Percentiles rank a stretch among this genome's conserved stretches.
Conservation (phyloP, 1,284 basidiomycete genomes). For the Fereydounia khargensis region DNA sequence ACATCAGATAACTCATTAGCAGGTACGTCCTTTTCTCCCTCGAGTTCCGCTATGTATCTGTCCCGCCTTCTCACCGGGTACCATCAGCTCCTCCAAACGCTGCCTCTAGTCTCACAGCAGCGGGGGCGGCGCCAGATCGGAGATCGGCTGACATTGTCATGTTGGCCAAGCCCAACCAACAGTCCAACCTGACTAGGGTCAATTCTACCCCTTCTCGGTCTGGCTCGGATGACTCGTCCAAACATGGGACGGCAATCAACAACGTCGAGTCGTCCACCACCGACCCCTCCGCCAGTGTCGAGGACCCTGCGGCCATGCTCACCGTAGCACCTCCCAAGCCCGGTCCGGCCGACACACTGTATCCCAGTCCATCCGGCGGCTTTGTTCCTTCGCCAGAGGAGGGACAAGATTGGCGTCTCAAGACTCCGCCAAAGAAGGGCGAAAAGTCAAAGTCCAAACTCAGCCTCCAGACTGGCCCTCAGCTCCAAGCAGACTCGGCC, state of each 20-base stretch:
- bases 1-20: too few species aligned
- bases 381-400: conserved; percentile 40
- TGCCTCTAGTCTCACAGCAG: neutral
- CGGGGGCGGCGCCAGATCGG: conserved; percentile 12
- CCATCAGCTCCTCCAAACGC: neutral
- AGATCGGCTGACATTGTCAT: conserved; percentile 29
- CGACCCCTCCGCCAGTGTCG: neutral
- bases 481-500: too few species aligned
- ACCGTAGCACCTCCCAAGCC: conserved; percentile 35
- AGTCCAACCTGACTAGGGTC: conserved; percentile 25
- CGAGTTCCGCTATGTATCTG: too few species aligned
- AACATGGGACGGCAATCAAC: neutral
- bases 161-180: conserved; percentile 12
- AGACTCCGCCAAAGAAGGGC: conserved; percentile 31
- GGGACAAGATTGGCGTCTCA: conserved; percentile 40
- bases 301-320: conserved; percentile 3
- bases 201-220: conserved; percentile 18
- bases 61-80: too few species aligned
- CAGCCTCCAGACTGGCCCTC: too few species aligned
- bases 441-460: too few species aligned
- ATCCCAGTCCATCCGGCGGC: conserved; percentile 36
- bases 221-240: conserved; percentile 3
- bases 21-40: too few species aligned
- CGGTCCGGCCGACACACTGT: conserved; percentile 33
- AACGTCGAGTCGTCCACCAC: too few species aligned